A percentile compares a stretch with the other conserved stretches of the same genome.
phyloP scores from a whole-genome alignment of 441 rosid species.

The Pelargonium fulgidum region DNA sequence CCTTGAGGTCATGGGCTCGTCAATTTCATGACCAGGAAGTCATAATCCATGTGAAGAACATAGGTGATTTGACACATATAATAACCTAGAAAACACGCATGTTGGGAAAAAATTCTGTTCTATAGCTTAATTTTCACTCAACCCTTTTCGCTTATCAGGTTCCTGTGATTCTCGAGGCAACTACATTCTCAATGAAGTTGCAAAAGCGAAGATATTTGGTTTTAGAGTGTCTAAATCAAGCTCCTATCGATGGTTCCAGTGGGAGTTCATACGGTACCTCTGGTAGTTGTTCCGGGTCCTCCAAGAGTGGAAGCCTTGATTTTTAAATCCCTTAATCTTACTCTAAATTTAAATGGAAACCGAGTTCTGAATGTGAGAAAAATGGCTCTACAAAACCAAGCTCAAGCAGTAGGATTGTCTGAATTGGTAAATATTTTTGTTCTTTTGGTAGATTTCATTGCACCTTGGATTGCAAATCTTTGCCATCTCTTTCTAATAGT shows the following conservation, averaged over 20 bases:
- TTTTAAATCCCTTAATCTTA: slow-evolving; percentile 28
- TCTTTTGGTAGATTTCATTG: no score
- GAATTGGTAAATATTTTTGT: no score
- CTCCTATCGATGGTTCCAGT: slow-evolving; percentile 84
- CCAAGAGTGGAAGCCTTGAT: slow-evolving; percentile 57
- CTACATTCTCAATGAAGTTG: slow-evolving; percentile 76
- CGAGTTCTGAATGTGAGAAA: no score
- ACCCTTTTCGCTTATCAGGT: slow-evolving; percentile 37
- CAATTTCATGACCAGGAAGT: no score
- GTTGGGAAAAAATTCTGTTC: not conserved
- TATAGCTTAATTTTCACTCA: not conserved
- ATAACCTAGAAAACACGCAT: not conserved
- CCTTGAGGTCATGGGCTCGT: no score
- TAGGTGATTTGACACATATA: no score
- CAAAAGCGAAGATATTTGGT: slow-evolving; percentile 68
- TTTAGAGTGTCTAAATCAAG: slow-evolving; percentile 86
- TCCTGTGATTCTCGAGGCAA: slow-evolving; percentile 79
- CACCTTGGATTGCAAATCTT: no score
- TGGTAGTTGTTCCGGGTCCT: slow-evolving; percentile 56
- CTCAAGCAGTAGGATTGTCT: no score
- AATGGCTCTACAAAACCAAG: no score
- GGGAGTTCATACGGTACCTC: slow-evolving; percentile 72
- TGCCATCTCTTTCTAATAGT: no score
- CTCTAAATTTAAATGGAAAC: no score
- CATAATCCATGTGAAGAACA: no score